Evolutionary conservation across 306 rosid species (phyloP).

Genomic region (peach (Prunus persica)): Prunus_persica_NCBIv2 NC_034014.1:22590001-22590500

Average conservation of each 20-base stretch:
- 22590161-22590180: slow-evolving; percentile 58
- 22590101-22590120: slow-evolving; percentile 68
- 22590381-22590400: too few species aligned
- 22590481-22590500: not conserved
- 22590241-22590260: slow-evolving; percentile 67
- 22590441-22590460: not conserved
- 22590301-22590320: slow-evolving; percentile 13
- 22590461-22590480: not conserved
- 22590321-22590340: not conserved
- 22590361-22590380: not conserved
- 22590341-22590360: not conserved
- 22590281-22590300: slow-evolving; percentile 59
- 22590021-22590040: slow-evolving; percentile 53
- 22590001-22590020: slow-evolving; percentile 63
- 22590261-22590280: slow-evolving; percentile 90
- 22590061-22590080: slow-evolving; percentile 41
- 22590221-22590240: slow-evolving; percentile 53
- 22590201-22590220: slow-evolving; percentile 72
- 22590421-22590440: too few species aligned
- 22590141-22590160: slow-evolving; percentile 71
- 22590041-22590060: slow-evolving; percentile 46
- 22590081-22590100: slow-evolving; percentile 49
- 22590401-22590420: too few species aligned
- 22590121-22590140: slow-evolving; percentile 69
- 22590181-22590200: slow-evolving; percentile 47